A percentile compares a stretch with the other conserved stretches of the same genome.
Conservation (phyloP, 2,329 filamentous ascomycete genomes). For the Monilinia fructicola region DNA sequence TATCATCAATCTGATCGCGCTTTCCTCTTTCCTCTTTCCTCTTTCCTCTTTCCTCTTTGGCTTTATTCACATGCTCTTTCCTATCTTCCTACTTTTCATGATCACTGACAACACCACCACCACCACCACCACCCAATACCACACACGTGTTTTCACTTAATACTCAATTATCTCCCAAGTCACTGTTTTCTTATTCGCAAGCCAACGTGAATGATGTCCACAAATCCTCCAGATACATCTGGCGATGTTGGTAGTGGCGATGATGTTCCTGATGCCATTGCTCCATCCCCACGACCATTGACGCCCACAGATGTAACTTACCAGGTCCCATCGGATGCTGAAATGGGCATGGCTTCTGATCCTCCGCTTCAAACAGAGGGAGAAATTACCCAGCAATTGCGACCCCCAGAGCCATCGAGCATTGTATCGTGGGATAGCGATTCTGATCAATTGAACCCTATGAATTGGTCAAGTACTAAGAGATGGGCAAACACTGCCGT, state of each 20-base stretch:
- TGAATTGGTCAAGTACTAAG: slow-evolving; percentile 42
- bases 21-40: too few relatives aligned
- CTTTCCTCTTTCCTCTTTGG: not conserved
- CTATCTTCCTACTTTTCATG: too few relatives aligned
- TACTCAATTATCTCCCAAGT: too few relatives aligned
- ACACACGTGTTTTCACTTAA: too few relatives aligned
- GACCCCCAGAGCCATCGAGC: slow-evolving; percentile 58
- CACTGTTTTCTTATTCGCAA: not conserved
- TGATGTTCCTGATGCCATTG: not conserved
- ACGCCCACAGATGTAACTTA: not conserved
- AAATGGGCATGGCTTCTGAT: not conserved
- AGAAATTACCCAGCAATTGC: not conserved
- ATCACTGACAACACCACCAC: too few relatives aligned
- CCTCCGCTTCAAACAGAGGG: not conserved
- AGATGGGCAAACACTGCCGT: slow-evolving; percentile 9
- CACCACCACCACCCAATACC: not conserved
- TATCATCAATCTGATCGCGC: too few relatives aligned
- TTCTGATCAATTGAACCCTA: slow-evolving; percentile 46
- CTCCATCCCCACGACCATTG: not conserved
- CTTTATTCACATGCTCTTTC: not conserved
- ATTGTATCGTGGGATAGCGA: slow-evolving; percentile 59
- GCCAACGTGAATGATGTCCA: not conserved
- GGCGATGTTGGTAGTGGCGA: not conserved
- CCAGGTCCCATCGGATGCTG: not conserved
- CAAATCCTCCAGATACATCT: not conserved